Evolutionary conservation across 805 yeast species (phyloP), one percentile per base, ranked within the genome.

Genomic region (Wickerhamiella sergipiensis): DNA sequence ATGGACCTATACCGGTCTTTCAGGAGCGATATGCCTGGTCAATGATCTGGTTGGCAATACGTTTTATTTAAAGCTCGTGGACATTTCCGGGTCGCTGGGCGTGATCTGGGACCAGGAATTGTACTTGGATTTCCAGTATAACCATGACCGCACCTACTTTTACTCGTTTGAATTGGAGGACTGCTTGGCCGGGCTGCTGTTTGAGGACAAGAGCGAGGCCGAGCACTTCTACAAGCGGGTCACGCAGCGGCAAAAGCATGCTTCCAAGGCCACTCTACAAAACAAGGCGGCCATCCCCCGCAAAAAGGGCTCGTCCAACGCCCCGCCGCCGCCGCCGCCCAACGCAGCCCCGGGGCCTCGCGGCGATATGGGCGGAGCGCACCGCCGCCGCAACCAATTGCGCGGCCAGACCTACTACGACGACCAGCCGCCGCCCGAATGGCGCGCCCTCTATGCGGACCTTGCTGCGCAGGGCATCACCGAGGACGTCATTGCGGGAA

Each of bases 91-190:
- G 6, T 76, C 79, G 54, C 71, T 83, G 43, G 97, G 97, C 36
- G 95, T 92, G 0, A 57, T 92, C 0, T 92, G 98, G 98, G 98
- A 92, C 66, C 98, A 92, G 66, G 98, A 92, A 66, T 67, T 92
- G 47, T 90, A 85, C 61, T 81, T 86, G 12, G 83, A 85, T 60
- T 88, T 92, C 65, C 81, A 82, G 59, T 92, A 92, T 67, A 78
- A 85, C 62, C 97, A 92, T 66, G 98, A 92, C 66, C 77, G 98
- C 31, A 80, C 95, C 40, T 92, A 86, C 67, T 92, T 92, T 74
- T 97, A 92, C 65, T 75, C 94, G 6, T 92, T 92, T 68, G 98
- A 92, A 69, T 71, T 87, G 45, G 97, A 92, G 59, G 94, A 85
- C 21, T 89, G 95, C 63, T 74, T 73, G 49, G 88, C 80, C 10